These are phyloP conservation scores for Wickerhamomyces bovis DNA, from an alignment of 805 yeast species.

Conservation along the genomic window DNA sequence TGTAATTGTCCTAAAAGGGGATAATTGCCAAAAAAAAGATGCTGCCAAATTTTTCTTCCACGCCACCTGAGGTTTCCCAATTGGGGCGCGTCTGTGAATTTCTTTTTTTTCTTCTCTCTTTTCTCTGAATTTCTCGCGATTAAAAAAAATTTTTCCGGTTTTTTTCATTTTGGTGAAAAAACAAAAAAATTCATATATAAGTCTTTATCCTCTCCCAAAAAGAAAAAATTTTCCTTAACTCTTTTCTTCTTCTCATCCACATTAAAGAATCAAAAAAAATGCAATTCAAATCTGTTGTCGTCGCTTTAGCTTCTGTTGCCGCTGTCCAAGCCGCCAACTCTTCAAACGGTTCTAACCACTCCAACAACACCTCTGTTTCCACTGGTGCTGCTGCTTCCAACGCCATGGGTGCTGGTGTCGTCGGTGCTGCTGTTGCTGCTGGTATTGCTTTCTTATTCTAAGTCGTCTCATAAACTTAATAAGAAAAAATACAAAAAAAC, in stretches of 20 bases:
- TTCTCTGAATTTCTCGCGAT: neutral
- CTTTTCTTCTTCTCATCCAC: constrained; percentile 2
- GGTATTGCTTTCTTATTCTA: constrained; percentile 55
- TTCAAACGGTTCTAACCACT: constrained; percentile 35
- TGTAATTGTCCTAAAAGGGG: constrained; percentile 1
- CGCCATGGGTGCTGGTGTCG: constrained; percentile 64
- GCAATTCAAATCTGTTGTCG: constrained; percentile 68
- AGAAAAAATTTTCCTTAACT: neutral
- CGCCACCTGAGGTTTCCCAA: neutral
- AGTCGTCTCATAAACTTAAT: constrained; percentile 10
- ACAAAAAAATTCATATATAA: constrained; percentile 2
- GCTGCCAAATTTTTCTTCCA: no score
- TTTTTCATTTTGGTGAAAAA: neutral
- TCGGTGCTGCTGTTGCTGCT: constrained; percentile 83
- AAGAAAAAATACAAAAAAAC: neutral
- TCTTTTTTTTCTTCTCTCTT: neutral
- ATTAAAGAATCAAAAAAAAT: constrained; percentile 29
- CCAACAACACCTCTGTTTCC: constrained; percentile 40
- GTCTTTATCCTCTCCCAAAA: neutral
- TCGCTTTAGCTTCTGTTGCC: constrained; percentile 65
- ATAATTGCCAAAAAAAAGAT: no score
- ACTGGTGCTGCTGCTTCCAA: constrained; percentile 45
- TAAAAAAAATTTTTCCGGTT: neutral
- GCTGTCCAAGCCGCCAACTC: constrained; percentile 57
- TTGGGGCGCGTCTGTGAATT: neutral